Conservation (phyloP, 1,284 basidiomycete genomes). For the Cutaneotrichosporon cyanovorans region DNA sequence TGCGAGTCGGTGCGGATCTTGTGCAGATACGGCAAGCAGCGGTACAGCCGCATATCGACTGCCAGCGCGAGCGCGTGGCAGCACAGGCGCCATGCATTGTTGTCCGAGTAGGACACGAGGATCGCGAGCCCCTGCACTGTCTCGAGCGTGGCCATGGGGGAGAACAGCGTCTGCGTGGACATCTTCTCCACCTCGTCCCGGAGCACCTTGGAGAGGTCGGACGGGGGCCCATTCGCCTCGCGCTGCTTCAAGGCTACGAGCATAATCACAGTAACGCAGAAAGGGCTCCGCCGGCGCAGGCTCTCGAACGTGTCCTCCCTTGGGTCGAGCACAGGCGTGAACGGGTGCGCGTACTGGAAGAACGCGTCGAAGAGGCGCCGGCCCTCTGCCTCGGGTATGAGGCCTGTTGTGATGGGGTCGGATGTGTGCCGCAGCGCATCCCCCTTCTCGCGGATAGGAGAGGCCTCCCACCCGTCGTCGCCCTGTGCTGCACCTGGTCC, state of each 20-base stretch:
- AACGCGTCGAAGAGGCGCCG: conserved; percentile 19
- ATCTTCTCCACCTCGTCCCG: conserved; percentile 9
- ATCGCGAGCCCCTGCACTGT: conserved; percentile 22
- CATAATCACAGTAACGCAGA: conserved; percentile 24
- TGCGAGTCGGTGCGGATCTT: conserved; percentile 16
- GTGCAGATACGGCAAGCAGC: conserved; percentile 25
- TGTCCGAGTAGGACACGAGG: conserved; percentile 8
- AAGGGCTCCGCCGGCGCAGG: conserved; percentile 23
- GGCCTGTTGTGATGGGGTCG: conserved; percentile 19
- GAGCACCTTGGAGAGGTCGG: conserved; percentile 7
- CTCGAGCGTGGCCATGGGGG: conserved; percentile 23
- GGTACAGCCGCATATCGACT: conserved; percentile 29
- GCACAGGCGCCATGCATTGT: conserved; percentile 26
- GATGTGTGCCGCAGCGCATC: conserved; percentile 2
- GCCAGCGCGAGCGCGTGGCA: conserved; percentile 29
- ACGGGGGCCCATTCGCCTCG: conserved; percentile 11
- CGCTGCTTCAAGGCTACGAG: conserved; percentile 16
- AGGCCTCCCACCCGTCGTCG: neutral
- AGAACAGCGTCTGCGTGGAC: conserved; percentile 22
- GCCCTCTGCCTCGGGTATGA: conserved; percentile 15
- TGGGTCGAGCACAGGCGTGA: conserved; percentile 28
- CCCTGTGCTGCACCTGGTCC: neutral
- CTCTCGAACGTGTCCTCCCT: conserved; percentile 26
- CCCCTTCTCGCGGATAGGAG: conserved; percentile 6
- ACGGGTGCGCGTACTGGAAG: conserved; percentile 25